A percentile compares a stretch with the other conserved stretches of the same genome.
phyloP scores from a whole-genome alignment of 805 yeast species.

The Barnettozyma californica region DNA sequence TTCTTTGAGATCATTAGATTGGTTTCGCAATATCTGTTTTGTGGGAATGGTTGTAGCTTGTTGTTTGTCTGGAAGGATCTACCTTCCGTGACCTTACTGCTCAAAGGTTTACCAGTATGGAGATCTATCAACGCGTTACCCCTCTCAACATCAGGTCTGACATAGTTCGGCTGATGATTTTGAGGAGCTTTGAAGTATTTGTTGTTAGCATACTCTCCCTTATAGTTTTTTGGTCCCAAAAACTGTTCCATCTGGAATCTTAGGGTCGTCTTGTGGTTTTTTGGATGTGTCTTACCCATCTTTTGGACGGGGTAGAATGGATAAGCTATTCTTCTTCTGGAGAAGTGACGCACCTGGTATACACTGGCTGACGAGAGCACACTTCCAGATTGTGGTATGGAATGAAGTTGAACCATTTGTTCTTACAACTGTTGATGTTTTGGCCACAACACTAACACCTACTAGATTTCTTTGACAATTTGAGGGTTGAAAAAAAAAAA shows the following conservation, averaged over 20 bases:
- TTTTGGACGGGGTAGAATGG: conserved; percentile 45
- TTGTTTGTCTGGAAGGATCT: conserved; percentile 7
- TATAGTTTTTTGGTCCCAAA: conserved; percentile 77
- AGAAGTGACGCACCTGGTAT: conserved; percentile 40
- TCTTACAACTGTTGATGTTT: not conserved
- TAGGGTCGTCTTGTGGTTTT: conserved; percentile 45
- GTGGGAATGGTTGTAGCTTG: conserved; percentile 74
- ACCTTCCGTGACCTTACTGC: conserved; percentile 13
- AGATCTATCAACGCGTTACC: conserved; percentile 34
- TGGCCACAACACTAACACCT: not conserved
- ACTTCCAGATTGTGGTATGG: conserved; percentile 3
- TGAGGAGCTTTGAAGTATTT: conserved; percentile 66
- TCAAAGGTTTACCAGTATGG: conserved; percentile 28
- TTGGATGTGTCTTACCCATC: conserved; percentile 35
- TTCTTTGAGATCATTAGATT: conserved; percentile 53
- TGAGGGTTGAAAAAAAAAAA: not conserved
- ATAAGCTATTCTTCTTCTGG: conserved; percentile 48
- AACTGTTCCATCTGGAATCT: conserved; percentile 64
- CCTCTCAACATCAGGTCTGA: conserved; percentile 47
- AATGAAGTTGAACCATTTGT: conserved; percentile 5
- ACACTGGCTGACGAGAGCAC: conserved; percentile 9
- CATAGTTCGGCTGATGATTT: conserved; percentile 67
- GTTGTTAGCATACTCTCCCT: conserved; percentile 76
- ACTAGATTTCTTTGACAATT: not conserved
- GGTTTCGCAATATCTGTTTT: conserved; percentile 63